Evolutionary conservation across 306 rosid species (phyloP).

Genomic region (Trifolium pratense): DNA sequence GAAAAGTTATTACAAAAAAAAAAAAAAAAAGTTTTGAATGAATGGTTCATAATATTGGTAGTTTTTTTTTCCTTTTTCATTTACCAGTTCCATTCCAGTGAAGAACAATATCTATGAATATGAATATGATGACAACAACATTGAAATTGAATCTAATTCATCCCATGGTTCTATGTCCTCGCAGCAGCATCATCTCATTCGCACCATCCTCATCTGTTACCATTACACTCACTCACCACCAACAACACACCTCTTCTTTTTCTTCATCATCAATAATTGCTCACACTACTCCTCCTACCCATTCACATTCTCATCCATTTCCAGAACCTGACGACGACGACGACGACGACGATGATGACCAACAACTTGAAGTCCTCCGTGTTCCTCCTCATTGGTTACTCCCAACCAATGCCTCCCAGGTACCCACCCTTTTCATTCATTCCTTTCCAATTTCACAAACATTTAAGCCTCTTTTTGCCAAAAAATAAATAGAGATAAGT

Average conservation of each 20-base stretch:
- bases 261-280: conserved; percentile 15
- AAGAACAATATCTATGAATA: too few species aligned
- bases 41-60: too few species aligned
- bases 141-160: conserved; percentile 28
- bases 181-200: conserved; percentile 16
- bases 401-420: conserved; percentile 78
- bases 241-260: not conserved
- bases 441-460: not conserved
- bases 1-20: too few species aligned
- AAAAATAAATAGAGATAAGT: too few species aligned
- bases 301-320: conserved; percentile 33
- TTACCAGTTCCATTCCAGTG: too few species aligned
- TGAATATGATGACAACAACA: conserved; percentile 7
- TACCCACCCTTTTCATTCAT: conserved; percentile 31
- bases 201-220: conserved; percentile 6
- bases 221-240: conserved; percentile 31
- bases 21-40: too few species aligned
- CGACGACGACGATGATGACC: too few species aligned
- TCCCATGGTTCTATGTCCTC: conserved; percentile 20
- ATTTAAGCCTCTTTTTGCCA: too few species aligned
- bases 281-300: conserved; percentile 4
- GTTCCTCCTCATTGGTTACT: conserved; percentile 75
- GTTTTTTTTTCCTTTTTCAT: too few species aligned
- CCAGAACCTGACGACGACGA: conserved; percentile 30
- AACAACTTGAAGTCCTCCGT: conserved; percentile 69